Evolutionary conservation across 345 rosid species (phyloP).

Genomic region (Populus pruinosa): DNA sequence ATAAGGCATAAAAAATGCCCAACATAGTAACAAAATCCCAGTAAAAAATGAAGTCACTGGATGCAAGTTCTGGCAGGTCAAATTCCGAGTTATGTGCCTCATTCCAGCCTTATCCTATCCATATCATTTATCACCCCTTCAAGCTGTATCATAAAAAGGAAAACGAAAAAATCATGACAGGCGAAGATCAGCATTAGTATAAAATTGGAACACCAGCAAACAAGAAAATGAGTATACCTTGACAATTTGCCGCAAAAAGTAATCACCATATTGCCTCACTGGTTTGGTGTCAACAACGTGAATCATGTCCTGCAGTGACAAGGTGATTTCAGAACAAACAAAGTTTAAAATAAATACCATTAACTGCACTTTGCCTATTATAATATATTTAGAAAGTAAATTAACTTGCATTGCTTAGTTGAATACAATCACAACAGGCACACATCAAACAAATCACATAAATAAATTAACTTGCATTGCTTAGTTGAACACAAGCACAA

Average conservation of each 20-base stretch:
- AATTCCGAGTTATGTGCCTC: conserved; percentile 11
- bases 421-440: not conserved
- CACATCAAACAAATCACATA: not conserved
- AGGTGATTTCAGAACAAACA: not conserved
- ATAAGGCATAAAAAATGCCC: not conserved
- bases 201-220: too few species aligned
- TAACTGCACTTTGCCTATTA: not conserved
- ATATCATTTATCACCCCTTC: conserved; percentile 81
- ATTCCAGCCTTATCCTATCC: conserved; percentile 79
- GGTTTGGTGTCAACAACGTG: conserved; percentile 75
- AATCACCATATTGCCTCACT: conserved; percentile 72
- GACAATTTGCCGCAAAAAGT: conserved; percentile 88
- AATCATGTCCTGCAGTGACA: conserved; percentile 72
- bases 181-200: not conserved
- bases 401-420: not conserved
- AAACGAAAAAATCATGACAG: not conserved
- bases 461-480: not conserved
- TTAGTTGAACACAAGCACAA: not conserved
- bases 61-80: not conserved
- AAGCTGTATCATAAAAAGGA: conserved; percentile 43
- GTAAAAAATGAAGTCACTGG: not conserved
- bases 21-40: not conserved
- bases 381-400: not conserved
- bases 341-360: not conserved
- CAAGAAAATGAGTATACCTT: conserved; percentile 44